A percentile compares a stretch with the other conserved stretches of the same genome.
Conservation (phyloP, 345 rosid genomes). For the Arabidopsis thaliana region TAIR10.1 NC_003075.7:5995001-5995500, state of each 20-base stretch:
- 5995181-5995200: slow-evolving; percentile 46
- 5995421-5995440: no score
- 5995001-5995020: neutral
- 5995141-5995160: neutral
- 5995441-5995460: no score
- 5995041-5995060: slow-evolving; percentile 30
- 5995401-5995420: no score
- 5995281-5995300: slow-evolving; percentile 22
- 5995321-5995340: slow-evolving; percentile 10
- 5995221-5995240: slow-evolving; percentile 50
- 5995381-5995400: slow-evolving; percentile 12
- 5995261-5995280: slow-evolving; percentile 27
- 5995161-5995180: slow-evolving; percentile 15
- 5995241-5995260: slow-evolving; percentile 47
- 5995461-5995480: no score
- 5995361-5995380: slow-evolving; percentile 30
- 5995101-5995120: neutral
- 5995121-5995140: neutral
- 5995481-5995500: no score
- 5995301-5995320: neutral
- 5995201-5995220: slow-evolving; percentile 47
- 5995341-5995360: slow-evolving; percentile 11
- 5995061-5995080: neutral
- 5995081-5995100: slow-evolving; percentile 14
- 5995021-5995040: slow-evolving; percentile 27